Evolutionary conservation across 169 alveolate species (phyloP).

Genomic region (Neospora caninum): DNA sequence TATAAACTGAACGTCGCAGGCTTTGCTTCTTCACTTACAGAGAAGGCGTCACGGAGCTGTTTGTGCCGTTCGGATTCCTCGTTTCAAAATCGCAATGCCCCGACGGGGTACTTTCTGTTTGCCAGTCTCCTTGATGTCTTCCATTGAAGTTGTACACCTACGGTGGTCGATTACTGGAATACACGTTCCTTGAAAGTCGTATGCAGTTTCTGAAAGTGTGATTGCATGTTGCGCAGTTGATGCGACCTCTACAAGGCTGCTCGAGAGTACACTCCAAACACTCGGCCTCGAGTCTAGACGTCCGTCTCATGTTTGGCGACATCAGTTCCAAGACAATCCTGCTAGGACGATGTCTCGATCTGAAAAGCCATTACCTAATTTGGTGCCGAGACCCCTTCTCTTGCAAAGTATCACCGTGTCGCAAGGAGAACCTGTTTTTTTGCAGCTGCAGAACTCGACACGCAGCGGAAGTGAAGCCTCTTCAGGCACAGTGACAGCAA

Average conservation of each 20-base stretch:
- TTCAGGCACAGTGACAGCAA: background rate
- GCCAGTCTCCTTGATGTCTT: too few species aligned
- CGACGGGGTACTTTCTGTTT: too few species aligned
- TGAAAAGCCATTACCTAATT: background rate
- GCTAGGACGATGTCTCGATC: background rate
- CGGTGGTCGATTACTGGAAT: too few species aligned
- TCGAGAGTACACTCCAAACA: background rate
- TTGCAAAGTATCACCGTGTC: background rate
- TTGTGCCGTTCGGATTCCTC: too few species aligned
- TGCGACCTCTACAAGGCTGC: background rate
- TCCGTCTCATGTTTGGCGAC: background rate
- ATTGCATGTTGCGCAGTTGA: background rate
- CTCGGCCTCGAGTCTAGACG: background rate
- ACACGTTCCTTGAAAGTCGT: too few species aligned
- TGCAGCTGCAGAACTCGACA: background rate
- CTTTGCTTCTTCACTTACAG: too few species aligned
- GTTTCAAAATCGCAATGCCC: too few species aligned
- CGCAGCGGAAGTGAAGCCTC: background rate
- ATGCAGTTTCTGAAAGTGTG: background rate
- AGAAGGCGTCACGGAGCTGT: background rate
- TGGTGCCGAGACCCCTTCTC: background rate
- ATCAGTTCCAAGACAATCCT: background rate
- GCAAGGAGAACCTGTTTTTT: background rate
- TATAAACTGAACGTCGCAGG: too few species aligned
- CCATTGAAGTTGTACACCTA: too few species aligned